phyloP scores from a whole-genome alignment of 2,329 filamentous ascomycete species.

The Paecilomyces fulvus region DNA sequence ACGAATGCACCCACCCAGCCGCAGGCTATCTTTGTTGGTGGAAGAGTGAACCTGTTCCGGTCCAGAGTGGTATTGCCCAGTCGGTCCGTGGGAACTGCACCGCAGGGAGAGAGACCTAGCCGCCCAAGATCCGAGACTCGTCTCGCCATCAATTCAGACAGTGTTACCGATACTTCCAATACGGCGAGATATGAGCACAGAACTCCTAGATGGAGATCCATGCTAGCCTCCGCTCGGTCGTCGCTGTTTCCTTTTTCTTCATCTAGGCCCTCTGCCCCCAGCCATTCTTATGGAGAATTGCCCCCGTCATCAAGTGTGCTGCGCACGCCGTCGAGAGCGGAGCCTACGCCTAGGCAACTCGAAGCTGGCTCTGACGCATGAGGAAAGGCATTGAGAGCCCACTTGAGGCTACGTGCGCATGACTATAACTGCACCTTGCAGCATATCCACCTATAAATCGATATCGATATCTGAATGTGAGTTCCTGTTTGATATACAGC shows the following conservation, averaged over 20 bases:
- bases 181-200: neutral
- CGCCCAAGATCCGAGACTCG: constrained; percentile 12
- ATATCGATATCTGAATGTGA: neutral
- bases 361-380: constrained; percentile 10
- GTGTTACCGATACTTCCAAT: neutral
- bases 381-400: neutral
- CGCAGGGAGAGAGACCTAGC: constrained; percentile 16
- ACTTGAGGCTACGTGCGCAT: constrained; percentile 4
- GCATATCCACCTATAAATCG: neutral
- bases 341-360: constrained; percentile 12
- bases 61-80: constrained; percentile 29
- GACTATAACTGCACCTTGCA: neutral
- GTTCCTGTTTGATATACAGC: neutral
- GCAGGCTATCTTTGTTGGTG: constrained; percentile 26
- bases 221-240: neutral
- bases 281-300: neutral
- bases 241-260: neutral
- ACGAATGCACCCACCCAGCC: constrained; percentile 21
- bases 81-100: constrained; percentile 23
- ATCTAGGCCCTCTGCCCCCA: neutral
- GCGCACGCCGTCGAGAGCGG: neutral
- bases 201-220: neutral
- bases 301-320: neutral
- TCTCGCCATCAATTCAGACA: neutral
- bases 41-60: constrained; percentile 22